Evolutionary conservation across 2,329 filamentous ascomycete species (phyloP), one percentile per base, ranked within the genome.

Genomic region (Canariomyces notabilis): DNA sequence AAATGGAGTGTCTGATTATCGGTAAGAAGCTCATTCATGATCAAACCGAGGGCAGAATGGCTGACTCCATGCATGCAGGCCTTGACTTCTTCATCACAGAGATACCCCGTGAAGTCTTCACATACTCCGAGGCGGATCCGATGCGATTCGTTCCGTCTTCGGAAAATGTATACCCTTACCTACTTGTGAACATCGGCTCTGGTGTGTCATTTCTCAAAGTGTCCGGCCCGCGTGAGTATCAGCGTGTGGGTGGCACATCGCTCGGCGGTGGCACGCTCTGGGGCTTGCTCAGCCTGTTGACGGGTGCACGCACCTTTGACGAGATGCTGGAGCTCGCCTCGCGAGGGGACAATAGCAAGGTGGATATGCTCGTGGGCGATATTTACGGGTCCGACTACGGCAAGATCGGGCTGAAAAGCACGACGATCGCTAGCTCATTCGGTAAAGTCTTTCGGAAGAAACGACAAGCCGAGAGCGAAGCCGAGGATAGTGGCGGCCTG

Each of bases 71-170:
- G 91, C 12, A 37, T 37, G 4, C 6, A 20, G 35, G 91, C 11
- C 82, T 98, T 35, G 93, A 98, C 65, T 98, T 97, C 71, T 97
- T 98, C 74, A 97, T 97, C 62, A 95, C 89, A 55, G 90, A 97
- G 64, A 97, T 98, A 49, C 93, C 93, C 16, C 82, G 86, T 57
- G 93, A 98, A 68, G 91, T 98, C 44, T 98, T 98, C 62, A 96
- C 89, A 16, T 97, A 97, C 68, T 90, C 86, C 63, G 91, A 95
- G 64, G 79, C 80, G 26, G 84, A 93, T 58, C 89, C 90, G 4
- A 95, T 96, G 86, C 80, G 88, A 60, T 97, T 95, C 63, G 82
- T 85, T 55, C 80, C 84, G 50, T 82, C 89, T 1, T 74, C 82
- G n/a, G 82, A 91, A 56, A 71, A 73, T 57, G 89, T 95, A 49